Conservation (phyloP, 108 stramenopile species). For the Nitzschia putrida region DNA sequence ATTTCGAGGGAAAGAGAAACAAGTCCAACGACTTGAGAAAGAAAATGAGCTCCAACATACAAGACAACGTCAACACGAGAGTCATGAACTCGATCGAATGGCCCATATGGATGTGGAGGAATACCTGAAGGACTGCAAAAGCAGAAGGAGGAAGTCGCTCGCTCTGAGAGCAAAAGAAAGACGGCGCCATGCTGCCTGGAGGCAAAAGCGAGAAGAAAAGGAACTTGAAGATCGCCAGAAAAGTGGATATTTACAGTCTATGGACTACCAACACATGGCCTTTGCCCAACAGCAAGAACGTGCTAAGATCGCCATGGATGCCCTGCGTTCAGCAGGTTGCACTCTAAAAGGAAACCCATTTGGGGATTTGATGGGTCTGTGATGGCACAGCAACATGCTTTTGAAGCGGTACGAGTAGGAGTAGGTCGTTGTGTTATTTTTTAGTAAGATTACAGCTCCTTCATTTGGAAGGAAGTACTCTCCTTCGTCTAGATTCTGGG, state of each 20-base stretch:
- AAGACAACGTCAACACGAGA: constrained; percentile 50
- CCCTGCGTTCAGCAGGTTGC: constrained; percentile 40
- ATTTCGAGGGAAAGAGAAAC: constrained; percentile 63
- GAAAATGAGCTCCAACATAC: constrained; percentile 47
- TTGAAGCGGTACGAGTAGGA: too few species aligned
- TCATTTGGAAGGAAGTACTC: too few species aligned
- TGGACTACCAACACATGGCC: constrained; percentile 67
- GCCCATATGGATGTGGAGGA: constrained; percentile 78
- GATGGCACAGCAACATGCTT: background rate
- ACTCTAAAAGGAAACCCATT: constrained; percentile 38
- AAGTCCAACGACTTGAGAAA: constrained; percentile 51
- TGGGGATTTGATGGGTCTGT: constrained; percentile 24
- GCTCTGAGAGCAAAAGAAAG: constrained; percentile 80
- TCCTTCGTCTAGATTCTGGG: too few species aligned
- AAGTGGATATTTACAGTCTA: constrained; percentile 46
- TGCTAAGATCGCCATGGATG: constrained; percentile 64
- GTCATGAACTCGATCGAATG: constrained; percentile 56
- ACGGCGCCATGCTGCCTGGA: constrained; percentile 57
- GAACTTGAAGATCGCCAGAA: constrained; percentile 37
- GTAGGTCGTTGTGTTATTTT: too few species aligned
- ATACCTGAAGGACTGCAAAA: constrained; percentile 75
- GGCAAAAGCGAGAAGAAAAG: constrained; percentile 47
- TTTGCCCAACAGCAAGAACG: constrained; percentile 71
- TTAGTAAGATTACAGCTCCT: too few species aligned
- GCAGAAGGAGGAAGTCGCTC: constrained; percentile 65